Evolutionary conservation across 257 asterid species (phyloP).

Genomic region (Solanum etuberosum): DNA sequence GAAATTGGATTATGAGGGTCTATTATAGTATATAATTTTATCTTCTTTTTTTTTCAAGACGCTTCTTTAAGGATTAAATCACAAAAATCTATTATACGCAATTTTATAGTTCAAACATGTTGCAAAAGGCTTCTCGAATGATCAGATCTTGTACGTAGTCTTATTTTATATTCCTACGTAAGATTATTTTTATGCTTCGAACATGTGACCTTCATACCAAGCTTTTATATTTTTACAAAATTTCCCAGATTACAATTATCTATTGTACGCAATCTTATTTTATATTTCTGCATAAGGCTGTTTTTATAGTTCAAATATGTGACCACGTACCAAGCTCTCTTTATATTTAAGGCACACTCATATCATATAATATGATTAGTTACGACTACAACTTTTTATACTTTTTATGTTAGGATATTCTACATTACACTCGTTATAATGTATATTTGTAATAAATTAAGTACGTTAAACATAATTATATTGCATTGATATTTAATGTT

Average conservation of each 20-base stretch:
- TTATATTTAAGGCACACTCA: background rate
- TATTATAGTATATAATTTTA: too few species aligned
- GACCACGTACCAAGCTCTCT: background rate
- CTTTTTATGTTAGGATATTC: too few species aligned
- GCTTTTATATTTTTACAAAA: too few species aligned
- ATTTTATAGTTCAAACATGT: too few species aligned
- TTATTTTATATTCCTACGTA: too few species aligned
- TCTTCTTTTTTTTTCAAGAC: too few species aligned
- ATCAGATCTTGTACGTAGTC: background rate
- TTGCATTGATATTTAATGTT: background rate
- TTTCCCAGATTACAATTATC: background rate
- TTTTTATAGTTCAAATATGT: background rate
- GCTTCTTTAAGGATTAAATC: too few species aligned
- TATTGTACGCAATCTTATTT: too few species aligned
- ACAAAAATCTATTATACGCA: too few species aligned
- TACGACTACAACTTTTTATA: background rate
- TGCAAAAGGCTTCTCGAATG: too few species aligned
- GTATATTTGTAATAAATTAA: background rate
- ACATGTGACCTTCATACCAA: background rate
- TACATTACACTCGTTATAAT: background rate
- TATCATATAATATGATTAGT: background rate
- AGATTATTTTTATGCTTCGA: background rate
- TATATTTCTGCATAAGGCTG: too few species aligned
- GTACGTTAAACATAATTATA: background rate
- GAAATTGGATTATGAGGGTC: fast-evolving